phyloP scores from a whole-genome alignment of 306 rosid genomes.

The Vigna hirtella region DNA sequence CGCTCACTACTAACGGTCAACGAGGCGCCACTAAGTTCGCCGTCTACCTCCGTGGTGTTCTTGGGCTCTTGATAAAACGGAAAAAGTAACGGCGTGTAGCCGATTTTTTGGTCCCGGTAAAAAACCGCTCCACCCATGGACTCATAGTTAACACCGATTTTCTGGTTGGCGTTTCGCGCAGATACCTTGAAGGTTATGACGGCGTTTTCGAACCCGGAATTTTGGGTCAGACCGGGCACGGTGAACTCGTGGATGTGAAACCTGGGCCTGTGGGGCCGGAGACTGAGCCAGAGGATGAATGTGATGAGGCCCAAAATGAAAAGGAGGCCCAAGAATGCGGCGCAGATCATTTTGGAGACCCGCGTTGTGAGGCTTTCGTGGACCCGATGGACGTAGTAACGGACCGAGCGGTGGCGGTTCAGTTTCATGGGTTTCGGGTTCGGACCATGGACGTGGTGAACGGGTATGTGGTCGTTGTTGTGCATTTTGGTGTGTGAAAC shows the following conservation, averaged over 20 bases:
- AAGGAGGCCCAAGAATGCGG: constrained; percentile 66
- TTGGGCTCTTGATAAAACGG: constrained; percentile 75
- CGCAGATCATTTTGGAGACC: constrained; percentile 70
- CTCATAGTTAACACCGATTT: constrained; percentile 68
- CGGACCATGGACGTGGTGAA: constrained; percentile 39
- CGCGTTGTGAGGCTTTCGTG: constrained; percentile 81
- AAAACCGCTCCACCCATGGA: constrained; percentile 62
- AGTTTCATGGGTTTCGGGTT: constrained; percentile 52
- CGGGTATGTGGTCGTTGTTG: constrained; percentile 50
- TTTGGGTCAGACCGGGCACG: constrained; percentile 63
- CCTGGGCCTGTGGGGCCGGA: constrained; percentile 92
- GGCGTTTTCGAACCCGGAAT: constrained; percentile 57
- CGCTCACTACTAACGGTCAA: constrained; percentile 59
- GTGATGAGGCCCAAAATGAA: constrained; percentile 58
- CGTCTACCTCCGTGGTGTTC: constrained; percentile 58
- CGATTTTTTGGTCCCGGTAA: constrained; percentile 67
- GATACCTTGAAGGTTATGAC: constrained; percentile 52
- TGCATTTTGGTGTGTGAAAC: constrained; percentile 44
- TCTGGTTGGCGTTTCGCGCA: constrained; percentile 79
- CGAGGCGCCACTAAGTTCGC: constrained; percentile 53
- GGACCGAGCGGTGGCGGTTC: constrained; percentile 67
- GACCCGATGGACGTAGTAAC: constrained; percentile 74
- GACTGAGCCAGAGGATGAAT: constrained; percentile 85
- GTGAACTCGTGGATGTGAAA: constrained; percentile 65
- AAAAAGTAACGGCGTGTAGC: constrained; percentile 48